Base-by-base conservation (phyloP, 768 basidiomycete genomes). In the Lentinula boryana region DNA sequence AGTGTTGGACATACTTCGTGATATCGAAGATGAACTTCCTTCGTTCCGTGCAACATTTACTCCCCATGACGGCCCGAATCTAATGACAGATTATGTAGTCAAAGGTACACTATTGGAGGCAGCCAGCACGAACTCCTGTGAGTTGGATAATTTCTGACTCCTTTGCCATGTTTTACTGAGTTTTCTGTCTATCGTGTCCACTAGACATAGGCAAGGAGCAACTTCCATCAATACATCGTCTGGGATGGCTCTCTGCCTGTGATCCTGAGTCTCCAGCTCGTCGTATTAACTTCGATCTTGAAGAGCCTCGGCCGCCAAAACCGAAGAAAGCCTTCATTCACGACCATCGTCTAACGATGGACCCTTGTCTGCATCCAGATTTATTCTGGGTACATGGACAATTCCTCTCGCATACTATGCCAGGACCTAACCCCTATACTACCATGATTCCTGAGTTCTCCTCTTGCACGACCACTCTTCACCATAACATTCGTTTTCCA, bases 371-470 rank as follows among this genome's bases (percentile, higher is more conserved):
- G 1, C 76, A 82, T 62, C 76, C 78, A 15, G 62, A 67, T 8
- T 68, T 74, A 66, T 63, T 78, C 12, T 69, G 75, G 36, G 63
- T 71, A 0, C 82, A 84, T 60, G 84, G 82, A 0, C 78, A 81
- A 56, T 84, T 81, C 69, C 74, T 85, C 60, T 75, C 83, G 0
- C 77, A 82, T 60, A 66, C 70, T 5, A 60, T 43, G 36, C 36
- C 36, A 1, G 84, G 84, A 0, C 84, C 84, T 0, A 58, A 66
- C 2, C 77, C 83, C 1, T 71, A 76, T 43, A 69, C 62, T 5
- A 68, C 64, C 1, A 68, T 84, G 51, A 64, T 81, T 5, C 85
- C 84, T 0, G 76, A 79, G 15, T 87, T 87, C 67, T 78, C 80
- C 9, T 76, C 75, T 54, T 78, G 77, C 60, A 65, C 76, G 0